Evolutionary conservation across 768 basidiomycete genomes (phyloP), one percentile per base, ranked within the genome.

Genomic region (Russula brevipes): DNA sequence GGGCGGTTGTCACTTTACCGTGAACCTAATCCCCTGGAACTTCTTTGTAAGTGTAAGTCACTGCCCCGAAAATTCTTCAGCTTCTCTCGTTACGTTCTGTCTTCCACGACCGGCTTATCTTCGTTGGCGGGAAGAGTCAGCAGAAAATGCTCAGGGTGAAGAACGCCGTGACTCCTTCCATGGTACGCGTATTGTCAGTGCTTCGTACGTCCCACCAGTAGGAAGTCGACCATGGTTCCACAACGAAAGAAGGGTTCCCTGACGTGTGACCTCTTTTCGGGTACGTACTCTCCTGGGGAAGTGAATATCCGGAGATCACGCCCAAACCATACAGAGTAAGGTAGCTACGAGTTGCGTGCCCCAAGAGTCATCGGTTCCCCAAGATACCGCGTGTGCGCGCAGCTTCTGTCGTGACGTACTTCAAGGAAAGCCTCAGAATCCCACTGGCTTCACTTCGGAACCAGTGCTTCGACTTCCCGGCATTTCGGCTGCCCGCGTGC

Each of bases 361-460:
- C 54, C 30, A 53, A 51, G 16, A 31, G 35, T 38, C 33, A 17
- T 54, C 62, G 62, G 19, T 49, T 54, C 53, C 16, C 50, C 57
- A 24, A 45, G 39, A 53, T 31, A 35, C 52, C 52, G 35, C 45
- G 39, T 39, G 46, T 19, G 42, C 16, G 45, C 50, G 39, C 14
- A 24, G 52, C 62, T 63, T 63, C 62, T 63, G 39, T 63, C 39
- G n/a, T 41, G 55, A 35, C 41, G 47, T 36, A 47, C 60, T 55
- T 61, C 60, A 61, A 59, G 24, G 38, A 8, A 58, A n/a, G 5
- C 17, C 55, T 58, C 56, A 46, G 45, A 54, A 45, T 31, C 50
- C 35, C 57, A 36, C 30, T 11, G 52, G 44, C 31, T 63, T 60
- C 52, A 33, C 44, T 51, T 42, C 49, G 49, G 47, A 17, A 31